Evolutionary conservation across 83 land plant species (phyloP), one percentile per base, ranked within the genome.

Genomic region (Picea abies): DNA sequence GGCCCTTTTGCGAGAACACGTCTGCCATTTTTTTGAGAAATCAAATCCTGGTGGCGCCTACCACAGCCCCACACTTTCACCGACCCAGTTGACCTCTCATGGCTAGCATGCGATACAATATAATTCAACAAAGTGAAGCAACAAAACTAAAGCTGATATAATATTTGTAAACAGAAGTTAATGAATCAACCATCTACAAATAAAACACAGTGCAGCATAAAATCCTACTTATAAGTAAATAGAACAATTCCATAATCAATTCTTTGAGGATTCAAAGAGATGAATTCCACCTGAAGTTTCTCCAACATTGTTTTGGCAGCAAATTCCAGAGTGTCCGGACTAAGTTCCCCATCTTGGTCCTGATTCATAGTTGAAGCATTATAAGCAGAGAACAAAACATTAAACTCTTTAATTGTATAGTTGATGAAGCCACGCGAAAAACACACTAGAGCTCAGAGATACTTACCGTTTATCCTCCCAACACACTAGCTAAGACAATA

Each of bases 261-360:
- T 32, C 80, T 58, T 78, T 58, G 1, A 60, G 69, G 63, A 47
- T 66, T 61, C 68, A 63, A 60, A 41, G 60, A 83, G 12, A 58
- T 44, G 56, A 25, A 63, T 47, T 77, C 60, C 69, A 85, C 87
- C 82, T 78, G 87, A 17, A 86, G 86, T 65, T 39, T 84, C 65
- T 80, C 79, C 52, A 52, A 68, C 11, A 86, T 78, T 60, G 88
- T 79, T 52, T 86, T 84, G 72, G 83, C 84, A 82, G 84, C 86
- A 58, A 83, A 84, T 82, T 73, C 47, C 73, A 37, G 63, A 17
- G 76, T 60, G 32, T 84, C 76, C 58, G 79, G 79, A 62, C 84
- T 86, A 15, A 22, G 67, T 41, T 61, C 89, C 26, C 16, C 84
- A 60, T 76, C 84, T 15, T 87, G 81, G 44, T 77, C 78, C 82